These are phyloP conservation scores for Recurvomyces mirabilis DNA, from an alignment of 495 filamentous ascomycete genomes.

Conservation along the genomic window DNA sequence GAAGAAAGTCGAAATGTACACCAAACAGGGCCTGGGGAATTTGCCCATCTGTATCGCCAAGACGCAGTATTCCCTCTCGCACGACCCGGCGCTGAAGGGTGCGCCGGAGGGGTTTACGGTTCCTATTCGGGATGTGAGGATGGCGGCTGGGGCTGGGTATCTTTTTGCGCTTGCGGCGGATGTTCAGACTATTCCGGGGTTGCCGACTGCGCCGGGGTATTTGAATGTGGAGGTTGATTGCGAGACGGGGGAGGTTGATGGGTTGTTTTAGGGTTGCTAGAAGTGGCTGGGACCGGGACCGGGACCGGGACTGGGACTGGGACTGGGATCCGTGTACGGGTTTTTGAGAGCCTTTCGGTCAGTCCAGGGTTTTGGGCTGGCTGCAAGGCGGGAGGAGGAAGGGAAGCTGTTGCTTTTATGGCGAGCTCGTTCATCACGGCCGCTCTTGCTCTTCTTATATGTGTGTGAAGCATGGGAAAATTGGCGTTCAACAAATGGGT, in stretches of 20 bases:
- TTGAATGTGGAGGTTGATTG: slow-evolving; percentile 89
- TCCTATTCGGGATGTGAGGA: slow-evolving; percentile 83
- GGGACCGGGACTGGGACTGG: no score
- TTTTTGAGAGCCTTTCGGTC: neutral
- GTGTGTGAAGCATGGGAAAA: neutral
- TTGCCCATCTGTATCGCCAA: slow-evolving; percentile 95
- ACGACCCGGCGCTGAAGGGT: slow-evolving; percentile 87
- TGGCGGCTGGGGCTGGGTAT: slow-evolving; percentile 90
- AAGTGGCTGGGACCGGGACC: neutral
- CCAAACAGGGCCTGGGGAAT: slow-evolving; percentile 79
- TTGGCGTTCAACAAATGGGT: neutral
- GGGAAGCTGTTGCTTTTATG: no score
- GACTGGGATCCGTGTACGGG: no score
- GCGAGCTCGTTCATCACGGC: slow-evolving; percentile 3
- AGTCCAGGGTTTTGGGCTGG: neutral
- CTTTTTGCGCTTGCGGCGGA: slow-evolving; percentile 93
- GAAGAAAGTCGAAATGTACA: slow-evolving; percentile 92
- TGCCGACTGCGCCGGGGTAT: slow-evolving; percentile 92
- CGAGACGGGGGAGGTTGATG: slow-evolving; percentile 91
- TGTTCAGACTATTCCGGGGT: slow-evolving; percentile 93
- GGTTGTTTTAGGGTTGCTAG: slow-evolving; percentile 60
- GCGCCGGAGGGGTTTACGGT: slow-evolving; percentile 95
- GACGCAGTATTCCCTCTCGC: slow-evolving; percentile 94
- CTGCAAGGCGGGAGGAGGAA: neutral
- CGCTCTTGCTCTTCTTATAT: neutral